Percentiles rank a stretch among this genome's conserved stretches.
phyloP scores from a whole-genome alignment of 2,329 filamentous ascomycete genomes.

The Colletotrichum caudatum region DNA sequence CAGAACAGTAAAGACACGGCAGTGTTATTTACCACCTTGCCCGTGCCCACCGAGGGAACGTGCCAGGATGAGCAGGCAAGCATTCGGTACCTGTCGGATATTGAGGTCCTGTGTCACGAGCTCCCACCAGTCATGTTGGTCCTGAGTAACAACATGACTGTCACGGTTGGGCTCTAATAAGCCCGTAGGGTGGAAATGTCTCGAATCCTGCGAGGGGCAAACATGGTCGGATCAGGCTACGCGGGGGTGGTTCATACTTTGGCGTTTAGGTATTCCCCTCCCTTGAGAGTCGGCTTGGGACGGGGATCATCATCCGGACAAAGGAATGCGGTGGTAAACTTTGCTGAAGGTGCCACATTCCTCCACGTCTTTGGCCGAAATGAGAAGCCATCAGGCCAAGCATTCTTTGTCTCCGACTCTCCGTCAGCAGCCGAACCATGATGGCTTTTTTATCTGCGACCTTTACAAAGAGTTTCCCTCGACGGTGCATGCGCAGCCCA shows the following conservation, averaged over 20 bases:
- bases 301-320: conserved; percentile 39
- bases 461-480: conserved; percentile 40
- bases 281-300: conserved; percentile 8
- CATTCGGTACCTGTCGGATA: conserved; percentile 79
- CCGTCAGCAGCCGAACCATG: conserved; percentile 28
- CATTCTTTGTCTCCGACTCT: conserved; percentile 40
- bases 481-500: conserved; percentile 35
- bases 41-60: conserved; percentile 83
- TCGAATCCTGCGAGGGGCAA: conserved; percentile 35
- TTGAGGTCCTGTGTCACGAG: conserved; percentile 82
- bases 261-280: conserved; percentile 17
- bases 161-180: conserved; percentile 76
- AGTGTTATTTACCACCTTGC: conserved; percentile 85
- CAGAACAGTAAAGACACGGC: conserved; percentile 77
- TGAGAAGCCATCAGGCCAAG: conserved; percentile 33
- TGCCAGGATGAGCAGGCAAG: conserved; percentile 77
- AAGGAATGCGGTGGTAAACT: conserved; percentile 41
- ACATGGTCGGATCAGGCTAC: conserved; percentile 36
- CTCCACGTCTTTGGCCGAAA: conserved; percentile 40
- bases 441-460: conserved; percentile 30
- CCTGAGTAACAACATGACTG: conserved; percentile 90
- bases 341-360: conserved; percentile 37
- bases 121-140: conserved; percentile 83
- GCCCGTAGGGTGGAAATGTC: conserved; percentile 32
- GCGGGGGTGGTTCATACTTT: conserved; percentile 39